Evolutionary conservation across 805 yeast species (phyloP), one percentile per base, ranked within the genome.

Genomic region (Starmerella etchellsii): DNA sequence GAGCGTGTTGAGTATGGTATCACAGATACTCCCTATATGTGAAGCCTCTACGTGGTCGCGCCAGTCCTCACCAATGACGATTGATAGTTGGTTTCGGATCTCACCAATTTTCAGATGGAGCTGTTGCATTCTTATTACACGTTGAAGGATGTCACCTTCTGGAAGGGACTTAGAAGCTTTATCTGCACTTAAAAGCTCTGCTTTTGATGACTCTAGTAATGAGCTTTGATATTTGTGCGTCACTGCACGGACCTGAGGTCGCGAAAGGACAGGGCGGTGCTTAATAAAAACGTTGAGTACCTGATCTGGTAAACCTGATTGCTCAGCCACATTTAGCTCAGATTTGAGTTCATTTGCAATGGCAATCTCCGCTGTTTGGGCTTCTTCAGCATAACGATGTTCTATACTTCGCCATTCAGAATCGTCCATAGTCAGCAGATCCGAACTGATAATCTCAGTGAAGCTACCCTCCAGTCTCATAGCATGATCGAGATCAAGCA

Each of bases 41-140:
- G 67, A 69, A 0, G 95, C 95, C 39, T 77, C 84, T 2, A 77
- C 70, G 43, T 72, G 74, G 9, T 65, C 59, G 18, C 57, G 60
- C 87, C 87, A 79, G 7, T 74, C 73, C 15, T 64, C 53, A 0
- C 85, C 81, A 7, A 79, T 59, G 3, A 78, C 65, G 11, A 65
- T 56, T 33, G 70, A 73, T 7, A 78, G 57, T 24, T 73, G 63
- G 3, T 55, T 49, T 25, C 65, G 51, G n/a, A 75, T 54, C 20
- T 59, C 56, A 3, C 59, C 56, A 2, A 76, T 52, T 36, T 70
- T 70, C 21, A 57, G 47, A 27, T 64, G 66, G 2, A 74, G 60
- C 48, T 75, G 77, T n/a, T 59, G 62, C 11, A 69, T 69, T 74
- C 79, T 71, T 1, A 70, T 53, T 4, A 78, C 52, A 1, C 67